Evolutionary conservation across 768 basidiomycete genomes (phyloP).

Genomic region (Tylopilus sp.): DNA sequence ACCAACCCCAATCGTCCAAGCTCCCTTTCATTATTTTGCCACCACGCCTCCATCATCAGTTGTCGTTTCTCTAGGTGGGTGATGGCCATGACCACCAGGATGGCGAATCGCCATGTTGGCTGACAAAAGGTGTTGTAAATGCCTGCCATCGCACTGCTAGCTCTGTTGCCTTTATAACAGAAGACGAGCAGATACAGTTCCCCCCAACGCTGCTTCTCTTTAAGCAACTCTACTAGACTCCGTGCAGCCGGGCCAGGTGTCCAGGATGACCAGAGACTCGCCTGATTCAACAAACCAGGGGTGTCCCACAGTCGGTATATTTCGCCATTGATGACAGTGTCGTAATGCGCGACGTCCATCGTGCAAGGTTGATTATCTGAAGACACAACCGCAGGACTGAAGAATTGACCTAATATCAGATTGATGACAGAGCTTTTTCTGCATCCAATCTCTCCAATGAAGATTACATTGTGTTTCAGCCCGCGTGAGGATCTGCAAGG

Average conservation of each 20-base stretch:
- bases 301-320: constrained; percentile 31
- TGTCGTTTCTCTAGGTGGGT: constrained; percentile 35
- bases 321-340: constrained; percentile 14
- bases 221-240: constrained; percentile 25
- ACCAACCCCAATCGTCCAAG: constrained; percentile 18
- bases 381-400: constrained; percentile 22
- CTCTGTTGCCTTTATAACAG: constrained; percentile 22
- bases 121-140: constrained; percentile 26
- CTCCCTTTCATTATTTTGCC: constrained; percentile 21
- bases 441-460: constrained; percentile 33
- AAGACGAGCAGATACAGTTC: constrained; percentile 25
- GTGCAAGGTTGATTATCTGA: constrained; percentile 34
- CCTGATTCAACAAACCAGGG: constrained; percentile 29
- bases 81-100: constrained; percentile 36
- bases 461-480: constrained; percentile 29
- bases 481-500: neutral
- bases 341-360: constrained; percentile 19
- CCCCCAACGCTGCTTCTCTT: constrained; percentile 17
- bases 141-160: constrained; percentile 4
- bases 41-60: constrained; percentile 33
- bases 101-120: constrained; percentile 29
- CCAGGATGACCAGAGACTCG: too few species aligned
- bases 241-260: constrained; percentile 6
- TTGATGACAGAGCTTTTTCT: constrained; percentile 44
- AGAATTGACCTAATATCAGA: constrained; percentile 27